phyloP scores from a whole-genome alignment of 495 filamentous ascomycete genomes.

The Lophium mytilinum region DNA sequence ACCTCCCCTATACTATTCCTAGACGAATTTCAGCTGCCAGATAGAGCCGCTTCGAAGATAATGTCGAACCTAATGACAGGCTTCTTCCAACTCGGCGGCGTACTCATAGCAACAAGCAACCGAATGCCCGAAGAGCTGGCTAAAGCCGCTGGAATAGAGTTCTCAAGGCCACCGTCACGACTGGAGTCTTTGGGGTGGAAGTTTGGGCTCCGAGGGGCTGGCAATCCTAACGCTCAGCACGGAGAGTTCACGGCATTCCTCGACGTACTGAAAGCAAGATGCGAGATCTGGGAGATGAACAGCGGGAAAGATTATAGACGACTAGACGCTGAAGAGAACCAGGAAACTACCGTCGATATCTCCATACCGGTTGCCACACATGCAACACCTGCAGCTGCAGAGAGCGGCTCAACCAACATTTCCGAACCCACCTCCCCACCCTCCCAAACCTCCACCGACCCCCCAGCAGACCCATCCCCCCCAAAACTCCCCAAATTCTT shows the following conservation, averaged over 20 bases:
- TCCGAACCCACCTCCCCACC: no score
- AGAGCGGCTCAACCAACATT: not conserved
- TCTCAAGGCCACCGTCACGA: slow-evolving; percentile 40
- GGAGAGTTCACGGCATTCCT: slow-evolving; percentile 61
- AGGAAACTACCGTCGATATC: not conserved
- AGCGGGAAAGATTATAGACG: slow-evolving; percentile 58
- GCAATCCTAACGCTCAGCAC: slow-evolving; percentile 39
- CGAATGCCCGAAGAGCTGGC: slow-evolving; percentile 66
- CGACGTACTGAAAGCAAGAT: slow-evolving; percentile 57
- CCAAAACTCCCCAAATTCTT: slow-evolving; percentile 19
- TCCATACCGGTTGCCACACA: not conserved
- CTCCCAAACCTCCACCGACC: not conserved
- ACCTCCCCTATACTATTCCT: slow-evolving; percentile 62
- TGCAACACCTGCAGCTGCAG: not conserved
- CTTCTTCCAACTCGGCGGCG: slow-evolving; percentile 67
- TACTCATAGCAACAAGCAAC: slow-evolving; percentile 64
- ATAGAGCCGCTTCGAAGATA: slow-evolving; percentile 59
- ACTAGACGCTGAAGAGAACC: slow-evolving; percentile 18
- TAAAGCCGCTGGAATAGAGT: slow-evolving; percentile 56
- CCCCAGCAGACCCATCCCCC: not conserved
- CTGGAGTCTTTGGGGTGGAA: slow-evolving; percentile 43
- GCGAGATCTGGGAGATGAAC: slow-evolving; percentile 67
- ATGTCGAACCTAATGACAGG: slow-evolving; percentile 60
- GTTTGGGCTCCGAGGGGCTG: slow-evolving; percentile 26
- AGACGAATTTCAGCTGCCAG: slow-evolving; percentile 68